These are phyloP conservation scores for Melanomma pulvis-pyrius DNA, from an alignment of 495 filamentous ascomycete species.

Conservation along the genomic window DNA sequence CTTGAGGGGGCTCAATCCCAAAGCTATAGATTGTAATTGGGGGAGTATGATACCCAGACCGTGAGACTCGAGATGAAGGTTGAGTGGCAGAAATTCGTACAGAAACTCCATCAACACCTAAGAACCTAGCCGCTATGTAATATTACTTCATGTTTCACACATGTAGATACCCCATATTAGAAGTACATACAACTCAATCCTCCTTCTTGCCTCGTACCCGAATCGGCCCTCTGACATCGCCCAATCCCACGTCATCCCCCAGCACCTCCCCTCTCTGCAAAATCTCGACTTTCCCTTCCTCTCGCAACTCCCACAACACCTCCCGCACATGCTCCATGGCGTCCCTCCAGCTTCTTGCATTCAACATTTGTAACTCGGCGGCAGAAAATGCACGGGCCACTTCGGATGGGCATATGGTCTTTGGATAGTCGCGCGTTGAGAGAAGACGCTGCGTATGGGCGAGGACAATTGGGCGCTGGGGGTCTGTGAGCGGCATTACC, in stretches of 20 bases:
- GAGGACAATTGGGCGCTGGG: background rate
- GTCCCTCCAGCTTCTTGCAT: conserved; percentile 48
- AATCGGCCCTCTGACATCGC: conserved; percentile 50
- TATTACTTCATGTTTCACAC: background rate
- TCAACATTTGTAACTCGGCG: conserved; percentile 42
- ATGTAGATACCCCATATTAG: background rate
- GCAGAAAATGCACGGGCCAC: conserved; percentile 48
- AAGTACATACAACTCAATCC: background rate
- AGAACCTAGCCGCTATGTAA: no score
- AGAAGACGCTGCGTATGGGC: conserved; percentile 28
- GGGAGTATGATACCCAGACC: no score
- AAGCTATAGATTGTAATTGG: background rate
- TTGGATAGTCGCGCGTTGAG: conserved; percentile 42
- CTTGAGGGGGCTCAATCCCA: conserved; percentile 1
- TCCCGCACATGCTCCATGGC: conserved; percentile 50
- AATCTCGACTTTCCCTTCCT: conserved; percentile 50
- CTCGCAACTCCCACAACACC: conserved; percentile 44
- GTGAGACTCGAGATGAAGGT: background rate
- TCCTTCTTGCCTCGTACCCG: conserved; percentile 40
- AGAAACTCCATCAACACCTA: no score
- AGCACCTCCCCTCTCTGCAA: conserved; percentile 52
- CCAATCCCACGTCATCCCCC: conserved; percentile 30
- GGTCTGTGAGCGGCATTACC: conserved; percentile 4
- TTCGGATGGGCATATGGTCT: conserved; percentile 58
- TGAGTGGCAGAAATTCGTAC: no score